Conservation (phyloP, 805 yeast species). For the Zygosaccharomyces kombuchaensis region DNA sequence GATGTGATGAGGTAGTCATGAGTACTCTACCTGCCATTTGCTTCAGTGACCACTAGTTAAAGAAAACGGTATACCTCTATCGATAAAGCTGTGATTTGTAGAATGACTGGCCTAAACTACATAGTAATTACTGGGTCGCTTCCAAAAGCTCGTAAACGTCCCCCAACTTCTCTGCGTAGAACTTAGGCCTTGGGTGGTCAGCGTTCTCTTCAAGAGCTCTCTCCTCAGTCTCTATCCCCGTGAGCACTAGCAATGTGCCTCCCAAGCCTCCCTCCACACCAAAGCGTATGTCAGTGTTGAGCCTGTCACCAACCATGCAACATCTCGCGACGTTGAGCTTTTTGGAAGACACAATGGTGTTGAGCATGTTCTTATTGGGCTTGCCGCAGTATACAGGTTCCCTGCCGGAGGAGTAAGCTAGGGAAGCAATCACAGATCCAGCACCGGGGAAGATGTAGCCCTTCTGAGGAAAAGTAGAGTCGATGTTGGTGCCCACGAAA, state of each 20-base stretch:
- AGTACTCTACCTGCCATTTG: too few relatives aligned
- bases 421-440: slow-evolving; percentile 80
- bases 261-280: slow-evolving; percentile 79
- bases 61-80: not conserved
- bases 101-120: not conserved
- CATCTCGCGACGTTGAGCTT: slow-evolving; percentile 55
- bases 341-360: slow-evolving; percentile 69
- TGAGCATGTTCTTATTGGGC: slow-evolving; percentile 86
- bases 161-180: slow-evolving; percentile 68
- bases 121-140: not conserved
- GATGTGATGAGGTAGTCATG: not conserved
- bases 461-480: slow-evolving; percentile 88
- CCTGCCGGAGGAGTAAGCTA: slow-evolving; percentile 72
- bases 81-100: not conserved
- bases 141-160: slow-evolving; percentile 52
- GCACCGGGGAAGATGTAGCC: slow-evolving; percentile 91
- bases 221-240: slow-evolving; percentile 83
- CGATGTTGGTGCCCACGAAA: slow-evolving; percentile 91
- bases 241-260: slow-evolving; percentile 79
- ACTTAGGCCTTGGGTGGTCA: slow-evolving; percentile 51
- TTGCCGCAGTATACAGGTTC: slow-evolving; percentile 90
- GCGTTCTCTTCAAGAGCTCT: slow-evolving; percentile 41
- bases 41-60: too few relatives aligned
- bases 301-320: slow-evolving; percentile 91
- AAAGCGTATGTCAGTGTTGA: slow-evolving; percentile 92